Base-by-base conservation (phyloP, 2,329 filamentous ascomycete genomes). In the Parafenestella ontariensis region DNA sequence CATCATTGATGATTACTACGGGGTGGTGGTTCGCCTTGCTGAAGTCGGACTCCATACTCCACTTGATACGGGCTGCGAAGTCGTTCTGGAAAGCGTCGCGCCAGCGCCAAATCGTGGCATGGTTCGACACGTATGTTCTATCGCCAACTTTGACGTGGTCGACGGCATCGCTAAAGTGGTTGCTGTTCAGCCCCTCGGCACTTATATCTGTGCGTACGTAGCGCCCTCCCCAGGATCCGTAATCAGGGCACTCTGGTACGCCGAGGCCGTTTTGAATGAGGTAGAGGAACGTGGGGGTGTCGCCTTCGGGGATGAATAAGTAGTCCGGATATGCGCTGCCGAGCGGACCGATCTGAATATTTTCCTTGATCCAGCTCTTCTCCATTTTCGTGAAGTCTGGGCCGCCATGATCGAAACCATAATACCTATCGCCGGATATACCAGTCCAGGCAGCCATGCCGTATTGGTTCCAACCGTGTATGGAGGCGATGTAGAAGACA, bases 391-490 rank as follows among this genome's bases (percentile, higher is more conserved):
- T 72, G 36, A 73, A 73, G 52, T 86, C 81, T 0, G 83, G 79
- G 0, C 81, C 82, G 2, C 79, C 77, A 37, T 78, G 69, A 47
- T 83, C 79, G 47, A 82, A 81, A 24, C 71, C 74, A 46, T 81
- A 82, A 61, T 74, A 79, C 2, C 56, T 56, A 3, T 83, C 81
- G 5, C 81, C 81, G 0, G 78, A 82, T 34, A 87, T 87, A 0
- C 84, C 84, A 1, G 75, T 78, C 84, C 85, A 87, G 0, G 83
- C 72, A 0, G 84, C 84, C 46, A 79, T 62, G 2, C 76, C 77
- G 56, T 87, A 87, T 43, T 82, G 74, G 59, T 82, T 83, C 79
- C 80, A 87, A 6, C 78, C 83, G 62, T 87, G 85, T 1, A 85
- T 68, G 0, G 81, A 83, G 13, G 73, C 75, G 49, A 87, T 84